phyloP scores from a whole-genome alignment of 805 yeast species.

The Saccharomycopsis synnaedendra region DNA sequence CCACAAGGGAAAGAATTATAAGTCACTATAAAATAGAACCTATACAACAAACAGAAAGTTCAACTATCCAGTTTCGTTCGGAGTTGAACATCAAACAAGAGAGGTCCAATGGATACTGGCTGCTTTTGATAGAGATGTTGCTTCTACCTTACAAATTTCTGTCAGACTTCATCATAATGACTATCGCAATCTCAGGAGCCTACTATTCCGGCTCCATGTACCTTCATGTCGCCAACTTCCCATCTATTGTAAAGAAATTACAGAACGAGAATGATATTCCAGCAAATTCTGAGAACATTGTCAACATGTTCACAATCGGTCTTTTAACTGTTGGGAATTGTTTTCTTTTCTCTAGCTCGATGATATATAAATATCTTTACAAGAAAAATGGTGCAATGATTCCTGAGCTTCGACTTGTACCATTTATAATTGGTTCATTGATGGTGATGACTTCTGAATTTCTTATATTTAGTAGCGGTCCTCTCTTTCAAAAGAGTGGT shows the following conservation, averaged over 20 bases:
- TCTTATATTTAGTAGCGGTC: constrained; percentile 1
- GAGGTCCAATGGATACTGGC: constrained; percentile 2
- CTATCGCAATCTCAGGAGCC: constrained; percentile 3
- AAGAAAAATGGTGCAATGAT: background rate
- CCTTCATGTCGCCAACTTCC: constrained; percentile 10
- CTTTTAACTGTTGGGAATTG: constrained; percentile 2
- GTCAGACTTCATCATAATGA: constrained; percentile 5
- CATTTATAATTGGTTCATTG: constrained; percentile 4
- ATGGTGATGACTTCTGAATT: constrained; percentile 3
- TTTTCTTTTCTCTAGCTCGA: constrained; percentile 1
- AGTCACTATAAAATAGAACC: background rate
- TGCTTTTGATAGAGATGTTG: background rate
- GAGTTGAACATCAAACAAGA: background rate
- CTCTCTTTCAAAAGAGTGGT: background rate
- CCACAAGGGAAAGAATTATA: constrained; percentile 1
- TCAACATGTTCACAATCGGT: constrained; percentile 7
- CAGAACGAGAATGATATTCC: background rate
- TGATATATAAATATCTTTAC: background rate
- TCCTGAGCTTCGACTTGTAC: constrained; percentile 10
- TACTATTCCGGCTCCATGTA: constrained; percentile 14
- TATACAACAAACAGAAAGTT: background rate
- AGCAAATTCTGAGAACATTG: constrained; percentile 2
- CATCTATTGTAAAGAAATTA: constrained; percentile 3
- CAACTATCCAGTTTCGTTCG: background rate
- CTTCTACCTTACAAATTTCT: constrained; percentile 6